Evolutionary conservation across 768 basidiomycete species (phyloP).

Genomic region (Clathrus columnatus): DNA sequence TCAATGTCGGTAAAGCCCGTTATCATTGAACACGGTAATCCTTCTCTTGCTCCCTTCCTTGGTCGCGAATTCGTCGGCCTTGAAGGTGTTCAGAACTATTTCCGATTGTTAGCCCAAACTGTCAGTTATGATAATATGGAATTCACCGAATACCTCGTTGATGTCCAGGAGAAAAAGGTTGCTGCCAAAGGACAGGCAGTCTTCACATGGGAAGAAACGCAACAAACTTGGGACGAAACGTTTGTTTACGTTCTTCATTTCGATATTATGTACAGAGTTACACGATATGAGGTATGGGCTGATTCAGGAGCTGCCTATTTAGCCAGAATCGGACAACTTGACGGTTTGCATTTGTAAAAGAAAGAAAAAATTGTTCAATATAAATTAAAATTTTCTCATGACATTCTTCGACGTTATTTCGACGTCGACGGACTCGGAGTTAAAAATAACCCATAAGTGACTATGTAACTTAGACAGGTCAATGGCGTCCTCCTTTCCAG

Average conservation of each 20-base stretch:
- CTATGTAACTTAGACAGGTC: no score
- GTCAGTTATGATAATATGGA: constrained; percentile 43
- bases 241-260: constrained; percentile 56
- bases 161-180: constrained; percentile 41
- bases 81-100: constrained; percentile 39
- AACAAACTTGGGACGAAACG: constrained; percentile 48
- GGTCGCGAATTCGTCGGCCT: constrained; percentile 40
- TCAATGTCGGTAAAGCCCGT: constrained; percentile 35
- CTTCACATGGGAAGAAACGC: constrained; percentile 49
- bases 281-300: constrained; percentile 57
- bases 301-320: constrained; percentile 59
- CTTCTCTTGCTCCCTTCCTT: constrained; percentile 49
- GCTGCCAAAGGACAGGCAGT: constrained; percentile 43
- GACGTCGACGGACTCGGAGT: no score
- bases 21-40: constrained; percentile 48
- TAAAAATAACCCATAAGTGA: no score
- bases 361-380: neutral
- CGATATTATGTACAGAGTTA: constrained; percentile 46
- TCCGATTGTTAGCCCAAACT: constrained; percentile 35
- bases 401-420: no score
- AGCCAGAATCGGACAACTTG: constrained; percentile 42
- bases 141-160: constrained; percentile 50
- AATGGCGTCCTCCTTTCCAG: no score
- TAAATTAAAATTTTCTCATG: no score
- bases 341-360: constrained; percentile 8